Evolutionary conservation across 1,139 yeast genomes (phyloP).

Genomic region (Candida tetrigidarum): DNA sequence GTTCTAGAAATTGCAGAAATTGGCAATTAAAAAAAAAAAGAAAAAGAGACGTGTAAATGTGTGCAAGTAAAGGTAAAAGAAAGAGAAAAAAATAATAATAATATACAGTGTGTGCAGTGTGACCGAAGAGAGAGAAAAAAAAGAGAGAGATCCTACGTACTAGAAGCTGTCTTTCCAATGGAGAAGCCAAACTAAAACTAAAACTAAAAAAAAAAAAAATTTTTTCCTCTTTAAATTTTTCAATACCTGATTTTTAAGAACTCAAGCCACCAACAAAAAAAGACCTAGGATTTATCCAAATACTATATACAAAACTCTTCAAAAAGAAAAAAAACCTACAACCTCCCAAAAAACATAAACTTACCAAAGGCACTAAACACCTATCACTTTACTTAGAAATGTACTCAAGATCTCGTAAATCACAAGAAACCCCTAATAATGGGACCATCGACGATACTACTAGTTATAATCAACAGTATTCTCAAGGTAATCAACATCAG

Average conservation of each 20-base stretch:
- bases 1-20: background rate
- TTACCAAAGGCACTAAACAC: background rate
- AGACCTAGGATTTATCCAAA: background rate
- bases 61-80: background rate
- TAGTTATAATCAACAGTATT: slow-evolving; percentile 9
- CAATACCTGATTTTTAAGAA: background rate
- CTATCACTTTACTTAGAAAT: slow-evolving; percentile 9
- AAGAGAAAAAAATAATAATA: too few species aligned
- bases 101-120: background rate
- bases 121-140: background rate
- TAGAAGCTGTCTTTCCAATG: background rate
- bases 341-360: background rate
- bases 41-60: background rate
- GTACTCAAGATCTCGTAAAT: slow-evolving; percentile 20
- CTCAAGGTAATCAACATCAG: slow-evolving; percentile 4
- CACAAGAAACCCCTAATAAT: slow-evolving; percentile 16
- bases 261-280: slow-evolving; percentile 3
- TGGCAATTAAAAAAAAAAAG: background rate
- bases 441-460: slow-evolving; percentile 14
- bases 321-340: background rate
- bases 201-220: background rate
- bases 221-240: slow-evolving; percentile 4
- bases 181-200: background rate
- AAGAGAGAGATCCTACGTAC: background rate
- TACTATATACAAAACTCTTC: background rate